Conservation (phyloP, 208 protist species). For the Trypanosoma rangeli region DNA sequence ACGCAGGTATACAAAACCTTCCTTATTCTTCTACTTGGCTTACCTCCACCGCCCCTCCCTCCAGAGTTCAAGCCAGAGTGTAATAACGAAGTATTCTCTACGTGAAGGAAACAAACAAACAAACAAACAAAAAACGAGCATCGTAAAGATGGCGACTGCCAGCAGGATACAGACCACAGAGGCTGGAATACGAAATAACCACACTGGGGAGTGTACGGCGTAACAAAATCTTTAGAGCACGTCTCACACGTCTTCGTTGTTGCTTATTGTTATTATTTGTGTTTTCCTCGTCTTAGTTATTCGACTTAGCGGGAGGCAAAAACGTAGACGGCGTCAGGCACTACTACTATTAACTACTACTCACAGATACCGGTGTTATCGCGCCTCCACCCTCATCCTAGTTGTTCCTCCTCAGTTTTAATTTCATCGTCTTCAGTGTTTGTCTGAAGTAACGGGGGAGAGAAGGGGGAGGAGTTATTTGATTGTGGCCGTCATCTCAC, state of each 20-base stretch:
- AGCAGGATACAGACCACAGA: background rate
- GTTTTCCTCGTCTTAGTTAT: conserved; percentile 14
- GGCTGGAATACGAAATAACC: conserved; percentile 6
- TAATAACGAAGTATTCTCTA: conserved; percentile 3
- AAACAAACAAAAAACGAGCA: conserved; percentile 8
- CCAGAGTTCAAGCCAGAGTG: conserved; percentile 1
- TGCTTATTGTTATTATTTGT: conserved; percentile 10
- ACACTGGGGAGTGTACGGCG: background rate
- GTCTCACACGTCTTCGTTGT: background rate
- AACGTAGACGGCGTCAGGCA: background rate
- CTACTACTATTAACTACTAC: background rate
- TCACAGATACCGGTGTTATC: background rate
- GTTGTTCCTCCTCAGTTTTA: conserved; percentile 12
- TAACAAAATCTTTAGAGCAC: too few relatives aligned
- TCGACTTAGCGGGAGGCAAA: conserved; percentile 1
- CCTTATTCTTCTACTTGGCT: background rate
- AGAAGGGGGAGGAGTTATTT: background rate
- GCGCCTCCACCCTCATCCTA: background rate
- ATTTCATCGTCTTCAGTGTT: background rate
- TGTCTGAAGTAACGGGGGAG: background rate
- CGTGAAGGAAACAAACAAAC: conserved; percentile 16
- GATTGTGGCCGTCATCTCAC: background rate
- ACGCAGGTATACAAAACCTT: background rate
- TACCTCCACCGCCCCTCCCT: background rate
- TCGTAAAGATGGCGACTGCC: background rate